Base-by-base conservation (phyloP, 2,329 filamentous ascomycete genomes). In the Alternaria conjuncta region DNA sequence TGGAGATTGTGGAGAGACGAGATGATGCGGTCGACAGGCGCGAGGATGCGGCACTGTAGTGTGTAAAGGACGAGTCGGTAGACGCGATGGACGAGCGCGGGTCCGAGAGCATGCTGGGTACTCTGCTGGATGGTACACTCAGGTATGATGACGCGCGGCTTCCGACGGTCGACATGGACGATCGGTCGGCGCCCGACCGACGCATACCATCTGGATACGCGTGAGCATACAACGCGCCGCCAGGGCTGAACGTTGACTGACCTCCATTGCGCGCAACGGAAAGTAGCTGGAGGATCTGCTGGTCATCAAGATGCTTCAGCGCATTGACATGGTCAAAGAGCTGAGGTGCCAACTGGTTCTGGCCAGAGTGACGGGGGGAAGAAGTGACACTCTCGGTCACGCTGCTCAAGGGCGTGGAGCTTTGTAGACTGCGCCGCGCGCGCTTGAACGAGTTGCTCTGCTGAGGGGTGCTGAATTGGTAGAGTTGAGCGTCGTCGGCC, bases 301-400 rank as follows among this genome's bases (percentile, higher is more conserved):
- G 74, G 65, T 80, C 78, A 60, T 80, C 78, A 63, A 80, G 71
- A 67, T 80, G 78, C 60, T 80, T 80, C 46, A 80, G 64, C 36
- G 75, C 78, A 69, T 80, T 78, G 64, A 80, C 79, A 67, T 80
- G 78, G 32, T 78, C 73, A 64, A 80, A 78, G 57, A 80, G 75
- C 36, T 79, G 77, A 25, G 76, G 76, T 23, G 76, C 77, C 64
- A 80, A 72, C 41, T 70, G 71, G 26, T 69, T 68, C 54, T 79
- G 75, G 60, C 72, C 70, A 20, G 77, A 78, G 26, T 75, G 71
- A 55, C 76, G 73, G 21, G 78, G 78, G 26, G 78, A 79, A 26
- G 78, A 76, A 28, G 77, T 75, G 53, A 77, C 71, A 74, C 74
- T 77, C 56, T 79, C 78, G 54, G 73, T 75, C 53, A 79, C 75